Percentiles rank a stretch among this genome's conserved stretches.
These are phyloP conservation scores for Lactarius hengduanensis DNA, from an alignment of 768 basidiomycete species.

Conservation along the genomic window DNA sequence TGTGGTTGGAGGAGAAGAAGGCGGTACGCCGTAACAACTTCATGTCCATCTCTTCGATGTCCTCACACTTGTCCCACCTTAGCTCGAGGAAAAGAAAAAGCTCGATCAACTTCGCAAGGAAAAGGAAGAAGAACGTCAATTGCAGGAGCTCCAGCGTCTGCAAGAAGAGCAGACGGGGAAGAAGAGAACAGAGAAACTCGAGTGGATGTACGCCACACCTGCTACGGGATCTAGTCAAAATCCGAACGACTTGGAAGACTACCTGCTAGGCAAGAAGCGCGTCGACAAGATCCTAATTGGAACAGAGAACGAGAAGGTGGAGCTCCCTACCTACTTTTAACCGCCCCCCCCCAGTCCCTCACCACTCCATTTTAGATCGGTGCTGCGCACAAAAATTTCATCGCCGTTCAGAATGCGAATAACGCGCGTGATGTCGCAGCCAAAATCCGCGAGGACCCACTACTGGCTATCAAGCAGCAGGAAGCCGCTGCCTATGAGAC, in stretches of 20 bases:
- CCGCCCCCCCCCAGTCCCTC: conserved; percentile 26
- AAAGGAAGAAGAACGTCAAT: conserved; percentile 94
- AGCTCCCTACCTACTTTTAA: conserved; percentile 25
- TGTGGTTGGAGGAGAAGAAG: conserved; percentile 98
- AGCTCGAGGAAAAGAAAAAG: conserved; percentile 99
- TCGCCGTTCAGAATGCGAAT: conserved; percentile 94
- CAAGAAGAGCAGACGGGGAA: conserved; percentile 96
- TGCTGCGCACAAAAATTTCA: conserved; percentile 88
- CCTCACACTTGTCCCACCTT: conserved; percentile 18
- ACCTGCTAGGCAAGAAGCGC: conserved; percentile 94
- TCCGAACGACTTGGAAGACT: conserved; percentile 92
- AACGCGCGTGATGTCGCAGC: conserved; percentile 81
- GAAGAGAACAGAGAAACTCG: conserved; percentile 90
- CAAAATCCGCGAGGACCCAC: conserved; percentile 95
- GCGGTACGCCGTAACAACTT: conserved; percentile 55
- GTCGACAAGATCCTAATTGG: conserved; percentile 94
- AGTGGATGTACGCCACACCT: conserved; percentile 99
- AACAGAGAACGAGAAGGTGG: conserved; percentile 87
- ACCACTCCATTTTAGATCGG: conserved; percentile 53
- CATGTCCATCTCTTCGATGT: neutral
- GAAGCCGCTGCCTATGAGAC: conserved; percentile 92
- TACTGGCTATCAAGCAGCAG: conserved; percentile 97
- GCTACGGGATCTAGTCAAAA: conserved; percentile 86
- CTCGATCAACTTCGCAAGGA: conserved; percentile 96
- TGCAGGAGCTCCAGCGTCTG: conserved; percentile 92